Base-by-base conservation (phyloP, 2,329 filamentous ascomycete species). In the Alternaria conjuncta region DNA sequence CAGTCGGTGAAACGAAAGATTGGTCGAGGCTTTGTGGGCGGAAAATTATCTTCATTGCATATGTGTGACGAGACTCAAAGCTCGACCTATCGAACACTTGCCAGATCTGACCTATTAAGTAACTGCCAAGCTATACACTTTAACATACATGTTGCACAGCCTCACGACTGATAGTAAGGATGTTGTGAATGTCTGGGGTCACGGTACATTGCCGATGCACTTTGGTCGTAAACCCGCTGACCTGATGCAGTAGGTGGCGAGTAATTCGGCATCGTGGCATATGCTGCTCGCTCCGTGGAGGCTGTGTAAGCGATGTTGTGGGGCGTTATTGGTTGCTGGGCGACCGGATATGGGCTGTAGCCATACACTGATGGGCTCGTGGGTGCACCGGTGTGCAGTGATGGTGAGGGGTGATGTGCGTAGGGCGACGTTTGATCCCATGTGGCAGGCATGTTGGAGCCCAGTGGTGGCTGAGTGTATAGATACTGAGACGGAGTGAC, bases 361-460 rank as follows among this genome's bases (percentile, higher is more conserved):
- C 50, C 32, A 51, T 64, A 58, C 60, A 53, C 49, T 49, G 50
- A 54, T 30, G 62, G 57, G 25, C 46, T 61, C 26, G 54, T 51
- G 21, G 67, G 60, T 58, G 70, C 65, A 36, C 54, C 53, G 21
- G 67, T 62, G 30, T 68, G 65, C 58, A 73, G 64, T 30, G 64
- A 61, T 26, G 68, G 41, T 20, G 68, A 61, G n/a, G 66, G 23
- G 12, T 61, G 65, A 9, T 58, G 57, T 65, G 73, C 65, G 13
- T 68, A 64, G n/a, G 70, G 57, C 12, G 66, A 61, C 5, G 65
- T 61, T 66, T 69, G 70, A 49, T 68, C 58, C 71, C 71, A 75
- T 26, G 65, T 57, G 6, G 64, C 20, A 44, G 60, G 59, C 44
- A 56, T 47, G 20, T 65, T 61, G 23, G 64, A 59, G 26, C 15